Conservation (phyloP, 805 yeast species). For the Pichia paraexigua region DNA sequence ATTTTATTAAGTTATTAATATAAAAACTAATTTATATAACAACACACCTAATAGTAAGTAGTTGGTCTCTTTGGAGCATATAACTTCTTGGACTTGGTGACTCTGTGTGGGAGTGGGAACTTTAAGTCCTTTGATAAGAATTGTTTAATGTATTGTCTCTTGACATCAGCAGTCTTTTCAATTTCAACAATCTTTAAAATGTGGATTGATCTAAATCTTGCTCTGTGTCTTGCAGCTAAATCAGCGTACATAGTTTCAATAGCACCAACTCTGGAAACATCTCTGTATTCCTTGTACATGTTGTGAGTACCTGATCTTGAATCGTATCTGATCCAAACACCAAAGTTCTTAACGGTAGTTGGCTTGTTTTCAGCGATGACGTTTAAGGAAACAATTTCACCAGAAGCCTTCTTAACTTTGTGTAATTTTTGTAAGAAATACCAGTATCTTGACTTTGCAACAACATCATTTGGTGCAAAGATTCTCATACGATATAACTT, state of each 20-base stretch:
- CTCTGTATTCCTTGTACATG: constrained; percentile 99
- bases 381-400: constrained; percentile 96
- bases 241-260: constrained; percentile 98
- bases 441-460: constrained; percentile 99
- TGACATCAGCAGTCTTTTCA: constrained; percentile 95
- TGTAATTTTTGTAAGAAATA: constrained; percentile 98
- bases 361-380: constrained; percentile 90
- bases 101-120: constrained; percentile 99
- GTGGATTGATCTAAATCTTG: constrained; percentile 99
- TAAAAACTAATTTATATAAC: constrained; percentile 11
- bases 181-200: constrained; percentile 98
- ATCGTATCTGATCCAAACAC: constrained; percentile 99
- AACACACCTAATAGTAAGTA: constrained; percentile 74
- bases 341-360: constrained; percentile 99
- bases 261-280: constrained; percentile 97
- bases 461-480: constrained; percentile 97
- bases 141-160: constrained; percentile 99
- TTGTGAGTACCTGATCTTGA: constrained; percentile 99
- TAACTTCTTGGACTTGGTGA: constrained; percentile 80
- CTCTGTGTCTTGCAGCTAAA: constrained; percentile 99
- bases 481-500: constrained; percentile 99
- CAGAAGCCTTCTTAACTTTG: constrained; percentile 99
- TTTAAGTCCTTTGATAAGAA: constrained; percentile 89
- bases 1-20: constrained; percentile 9
- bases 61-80: constrained; percentile 92